These are phyloP conservation scores for Fusarium sp. DNA, from an alignment of 2,329 filamentous ascomycete species.

Conservation along the genomic window DNA sequence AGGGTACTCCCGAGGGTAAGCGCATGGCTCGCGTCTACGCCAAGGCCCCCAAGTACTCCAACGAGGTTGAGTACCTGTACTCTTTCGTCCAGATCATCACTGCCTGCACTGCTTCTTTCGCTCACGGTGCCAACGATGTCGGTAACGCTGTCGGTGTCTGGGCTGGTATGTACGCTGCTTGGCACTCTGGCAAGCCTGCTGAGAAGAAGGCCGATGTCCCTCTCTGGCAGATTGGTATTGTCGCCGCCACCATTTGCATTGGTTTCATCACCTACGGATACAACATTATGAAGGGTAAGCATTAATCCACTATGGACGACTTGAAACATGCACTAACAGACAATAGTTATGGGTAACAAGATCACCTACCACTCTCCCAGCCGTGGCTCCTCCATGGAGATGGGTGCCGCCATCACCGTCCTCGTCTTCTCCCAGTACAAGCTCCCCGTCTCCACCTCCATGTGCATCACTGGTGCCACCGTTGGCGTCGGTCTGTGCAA, in stretches of 20 bases:
- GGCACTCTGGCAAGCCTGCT: conserved; percentile 70
- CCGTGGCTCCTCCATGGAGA: conserved; percentile 77
- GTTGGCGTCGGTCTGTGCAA: conserved; percentile 84
- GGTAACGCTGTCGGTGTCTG: conserved; percentile 77
- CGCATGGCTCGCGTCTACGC: conserved; percentile 72
- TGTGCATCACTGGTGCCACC: conserved; percentile 84
- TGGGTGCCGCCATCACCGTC: conserved; percentile 81
- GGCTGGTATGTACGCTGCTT: conserved; percentile 76
- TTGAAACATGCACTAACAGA: conserved; percentile 13
- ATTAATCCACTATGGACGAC: neutral
- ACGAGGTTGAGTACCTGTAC: conserved; percentile 77
- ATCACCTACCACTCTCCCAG: conserved; percentile 75
- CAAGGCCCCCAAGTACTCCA: conserved; percentile 72
- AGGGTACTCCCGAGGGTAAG: conserved; percentile 76
- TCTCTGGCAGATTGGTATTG: conserved; percentile 80
- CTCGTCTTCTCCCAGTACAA: conserved; percentile 80
- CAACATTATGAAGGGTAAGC: conserved; percentile 83
- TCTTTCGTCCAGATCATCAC: conserved; percentile 74
- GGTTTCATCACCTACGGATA: conserved; percentile 82
- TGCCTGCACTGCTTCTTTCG: conserved; percentile 78
- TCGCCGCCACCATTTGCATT: conserved; percentile 70
- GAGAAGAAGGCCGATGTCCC: conserved; percentile 73
- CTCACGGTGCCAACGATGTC: conserved; percentile 82
- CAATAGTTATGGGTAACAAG: conserved; percentile 80
- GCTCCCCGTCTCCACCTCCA: conserved; percentile 80